Evolutionary conservation across 2,329 filamentous ascomycete species (phyloP).

Genomic region (Aspergillus niger): DNA sequence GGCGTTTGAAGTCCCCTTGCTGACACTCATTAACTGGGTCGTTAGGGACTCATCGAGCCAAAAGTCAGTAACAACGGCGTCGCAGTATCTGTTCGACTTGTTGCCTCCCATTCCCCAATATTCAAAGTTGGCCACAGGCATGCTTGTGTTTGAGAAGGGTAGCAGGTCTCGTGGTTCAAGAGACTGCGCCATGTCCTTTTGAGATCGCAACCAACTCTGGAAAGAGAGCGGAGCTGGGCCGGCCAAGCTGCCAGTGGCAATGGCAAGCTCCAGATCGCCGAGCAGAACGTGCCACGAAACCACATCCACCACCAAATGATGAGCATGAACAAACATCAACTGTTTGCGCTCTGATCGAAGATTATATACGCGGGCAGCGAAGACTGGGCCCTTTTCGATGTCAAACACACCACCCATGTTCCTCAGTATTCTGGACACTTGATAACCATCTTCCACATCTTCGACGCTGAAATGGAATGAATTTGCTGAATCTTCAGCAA

Average conservation of each 20-base stretch:
- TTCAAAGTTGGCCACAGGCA: background rate
- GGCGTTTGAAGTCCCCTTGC: constrained; percentile 3
- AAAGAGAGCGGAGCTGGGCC: background rate
- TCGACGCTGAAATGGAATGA: background rate
- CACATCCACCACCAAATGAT: constrained; percentile 12
- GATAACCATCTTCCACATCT: background rate
- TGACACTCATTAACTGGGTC: background rate
- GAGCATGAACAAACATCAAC: constrained; percentile 4
- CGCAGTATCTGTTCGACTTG: background rate
- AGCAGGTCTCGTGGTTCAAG: background rate
- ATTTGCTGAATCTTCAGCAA: background rate
- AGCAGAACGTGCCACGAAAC: constrained; percentile 13
- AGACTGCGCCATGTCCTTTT: background rate
- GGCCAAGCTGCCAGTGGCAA: background rate
- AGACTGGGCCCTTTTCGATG: constrained; percentile 7
- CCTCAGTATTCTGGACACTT: background rate
- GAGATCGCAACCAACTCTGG: background rate
- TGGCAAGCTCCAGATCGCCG: constrained; percentile 6
- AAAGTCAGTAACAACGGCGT: background rate
- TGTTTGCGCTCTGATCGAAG: background rate
- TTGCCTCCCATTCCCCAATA: background rate
- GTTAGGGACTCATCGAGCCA: background rate
- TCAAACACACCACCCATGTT: background rate
- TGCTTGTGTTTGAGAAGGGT: background rate
- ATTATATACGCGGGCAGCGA: constrained; percentile 2